Evolutionary conservation across 1,139 yeast species (phyloP).

Genomic region (Pichia sp.): DNA sequence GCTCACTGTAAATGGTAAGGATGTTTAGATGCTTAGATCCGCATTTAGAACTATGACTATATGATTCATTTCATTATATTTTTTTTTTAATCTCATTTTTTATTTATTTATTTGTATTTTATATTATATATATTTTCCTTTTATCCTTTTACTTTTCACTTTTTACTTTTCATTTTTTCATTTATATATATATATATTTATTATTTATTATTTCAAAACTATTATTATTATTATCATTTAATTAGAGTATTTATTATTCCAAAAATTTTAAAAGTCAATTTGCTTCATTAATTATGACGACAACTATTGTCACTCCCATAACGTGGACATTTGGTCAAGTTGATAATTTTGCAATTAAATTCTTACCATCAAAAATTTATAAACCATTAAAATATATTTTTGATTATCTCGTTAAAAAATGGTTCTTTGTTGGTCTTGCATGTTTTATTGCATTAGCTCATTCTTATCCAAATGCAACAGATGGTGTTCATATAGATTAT

Average conservation of each 20-base stretch:
- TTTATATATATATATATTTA: no score
- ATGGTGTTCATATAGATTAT: slow-evolving; percentile 46
- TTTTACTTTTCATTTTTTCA: not conserved
- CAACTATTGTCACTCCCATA: slow-evolving; percentile 9
- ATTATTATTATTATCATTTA: no score
- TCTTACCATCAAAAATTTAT: slow-evolving; percentile 6
- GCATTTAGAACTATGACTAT: not conserved
- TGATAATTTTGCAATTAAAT: not conserved
- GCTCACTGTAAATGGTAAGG: slow-evolving; percentile 13
- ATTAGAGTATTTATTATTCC: no score
- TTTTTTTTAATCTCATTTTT: no score
- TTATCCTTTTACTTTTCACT: not conserved
- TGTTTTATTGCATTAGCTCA: slow-evolving; percentile 69
- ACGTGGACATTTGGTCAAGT: not conserved
- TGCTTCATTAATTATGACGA: not conserved
- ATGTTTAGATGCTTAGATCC: not conserved
- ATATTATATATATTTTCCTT: not conserved
- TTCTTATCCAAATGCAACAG: slow-evolving; percentile 47
- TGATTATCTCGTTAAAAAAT: slow-evolving; percentile 25
- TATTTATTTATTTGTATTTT: no score
- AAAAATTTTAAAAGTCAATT: no score
- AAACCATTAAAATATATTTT: slow-evolving; percentile 1
- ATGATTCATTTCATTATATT: no score
- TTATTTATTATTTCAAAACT: no score
- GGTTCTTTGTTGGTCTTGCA: slow-evolving; percentile 74